A percentile compares a stretch with the other conserved stretches of the same genome.
Conservation (phyloP, 148 eudicot species). For the Spergularia marina region DNA sequence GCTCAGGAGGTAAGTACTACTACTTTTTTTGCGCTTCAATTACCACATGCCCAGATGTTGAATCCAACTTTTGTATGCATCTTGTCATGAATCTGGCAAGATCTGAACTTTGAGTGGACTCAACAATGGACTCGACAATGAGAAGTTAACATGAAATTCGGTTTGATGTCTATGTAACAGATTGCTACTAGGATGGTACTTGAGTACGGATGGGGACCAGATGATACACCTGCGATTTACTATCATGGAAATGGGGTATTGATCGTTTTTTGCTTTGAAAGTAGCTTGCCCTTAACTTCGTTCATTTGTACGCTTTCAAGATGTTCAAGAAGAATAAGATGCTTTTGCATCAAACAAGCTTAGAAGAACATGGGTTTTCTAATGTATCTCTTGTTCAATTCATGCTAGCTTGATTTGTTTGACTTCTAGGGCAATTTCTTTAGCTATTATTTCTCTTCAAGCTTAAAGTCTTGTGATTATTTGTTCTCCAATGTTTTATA, state of each 20-base stretch:
- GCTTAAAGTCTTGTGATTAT: background rate
- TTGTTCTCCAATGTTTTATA: no score
- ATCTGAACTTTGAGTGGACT: background rate
- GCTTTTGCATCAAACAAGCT: background rate
- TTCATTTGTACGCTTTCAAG: background rate
- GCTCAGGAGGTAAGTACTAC: constrained; percentile 74
- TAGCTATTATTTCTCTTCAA: background rate
- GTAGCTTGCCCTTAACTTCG: constrained; percentile 11
- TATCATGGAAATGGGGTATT: constrained; percentile 75
- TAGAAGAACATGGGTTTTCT: no score
- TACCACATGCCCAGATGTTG: background rate
- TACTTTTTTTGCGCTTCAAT: background rate
- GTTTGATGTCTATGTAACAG: constrained; percentile 40
- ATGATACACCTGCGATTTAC: constrained; percentile 75
- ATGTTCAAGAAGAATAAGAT: background rate
- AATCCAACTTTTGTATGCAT: background rate
- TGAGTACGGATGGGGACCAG: constrained; percentile 94
- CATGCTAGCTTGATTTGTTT: background rate
- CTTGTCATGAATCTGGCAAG: background rate
- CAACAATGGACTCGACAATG: no score
- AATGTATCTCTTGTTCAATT: no score
- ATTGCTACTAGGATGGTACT: constrained; percentile 93
- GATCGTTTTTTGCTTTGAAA: no score
- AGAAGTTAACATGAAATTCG: constrained; percentile 2
- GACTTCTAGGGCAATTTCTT: background rate